Base-by-base conservation (phyloP, 345 rosid genomes). In the Atalantia buxifolia region DNA sequence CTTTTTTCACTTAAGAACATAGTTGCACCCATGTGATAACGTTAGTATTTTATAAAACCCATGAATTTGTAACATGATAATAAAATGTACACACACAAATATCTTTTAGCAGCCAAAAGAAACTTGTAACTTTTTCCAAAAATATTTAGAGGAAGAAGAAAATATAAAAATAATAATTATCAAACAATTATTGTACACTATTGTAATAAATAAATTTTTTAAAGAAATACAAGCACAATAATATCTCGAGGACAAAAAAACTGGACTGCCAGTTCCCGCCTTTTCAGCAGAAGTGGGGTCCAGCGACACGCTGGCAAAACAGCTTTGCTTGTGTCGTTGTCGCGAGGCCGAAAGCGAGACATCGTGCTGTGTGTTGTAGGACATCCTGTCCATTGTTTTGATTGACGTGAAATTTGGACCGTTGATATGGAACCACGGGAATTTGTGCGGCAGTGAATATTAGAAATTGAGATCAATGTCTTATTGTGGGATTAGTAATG, bases 331-430 rank as follows among this genome's bases (percentile, higher is more conserved):
- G 75, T 69, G 79, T 85, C 89, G 83, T 82, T 66, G 76, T 88
- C 88, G 72, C 88, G 85, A 81, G 88, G 86, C 87, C 83, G 84
- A 82, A 87, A 90, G 90, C 81, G 77, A 74, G 35, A 71, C 85
- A 83, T 81, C 77, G 89, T 77, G 87, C 72, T 66, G 82, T 75
- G 88, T 79, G 91, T 25, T 36, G 56, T 56, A 70, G 53, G 16
- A 71, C 75, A 87, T 81, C 81, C 33, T n/a, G 35, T 6, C 84
- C 93, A 90, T 84, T 71, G 75, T 67, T 69, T 67, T 19, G 5
- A 40, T 10, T 8, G 55, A 2, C 0, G 28, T 16, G 69, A 74
- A 65, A 74, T 78, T 9, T 28, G 9, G 18, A 61, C 81, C 89
- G 85, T 89, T 67, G 78, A 80, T 30, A 63, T 1, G 25, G 62